Conservation (phyloP, 169 alveolate genomes). For the Plasmodium vinckei region DNA sequence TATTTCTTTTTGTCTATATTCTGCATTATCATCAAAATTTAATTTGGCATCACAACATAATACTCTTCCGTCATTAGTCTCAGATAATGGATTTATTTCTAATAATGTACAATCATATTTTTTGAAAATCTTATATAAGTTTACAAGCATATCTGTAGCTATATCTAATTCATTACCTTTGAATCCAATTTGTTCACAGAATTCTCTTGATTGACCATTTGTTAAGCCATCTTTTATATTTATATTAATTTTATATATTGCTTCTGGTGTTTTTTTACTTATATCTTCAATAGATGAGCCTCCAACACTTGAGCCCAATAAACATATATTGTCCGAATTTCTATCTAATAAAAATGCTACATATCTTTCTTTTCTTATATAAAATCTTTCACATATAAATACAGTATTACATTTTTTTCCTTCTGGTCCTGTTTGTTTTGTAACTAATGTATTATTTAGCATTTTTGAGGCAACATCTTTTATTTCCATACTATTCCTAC, state of each 20-base stretch:
- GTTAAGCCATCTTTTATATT: conserved; percentile 87
- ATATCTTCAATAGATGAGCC: conserved; percentile 94
- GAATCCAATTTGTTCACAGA: conserved; percentile 83
- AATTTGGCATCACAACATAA: conserved; percentile 95
- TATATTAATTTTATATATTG: conserved; percentile 82
- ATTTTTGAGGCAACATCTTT: conserved; percentile 87
- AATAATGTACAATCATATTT: conserved; percentile 93
- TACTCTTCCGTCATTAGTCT: conserved; percentile 89
- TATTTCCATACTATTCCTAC: conserved; percentile 86
- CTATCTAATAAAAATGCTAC: conserved; percentile 95
- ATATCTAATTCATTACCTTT: conserved; percentile 76
- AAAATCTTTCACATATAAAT: conserved; percentile 88
- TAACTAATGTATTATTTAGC: conserved; percentile 90
- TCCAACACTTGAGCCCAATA: conserved; percentile 91
- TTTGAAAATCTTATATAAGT: conserved; percentile 88
- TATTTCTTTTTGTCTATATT: conserved; percentile 93
- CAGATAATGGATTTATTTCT: conserved; percentile 96
- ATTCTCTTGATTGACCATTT: conserved; percentile 76
- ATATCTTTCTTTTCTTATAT: conserved; percentile 91
- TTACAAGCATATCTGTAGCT: conserved; percentile 75
- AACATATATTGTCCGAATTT: conserved; percentile 90
- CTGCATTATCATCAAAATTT: conserved; percentile 96
- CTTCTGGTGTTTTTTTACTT: conserved; percentile 87
- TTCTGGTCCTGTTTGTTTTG: conserved; percentile 90
- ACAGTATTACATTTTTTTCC: conserved; percentile 91